A percentile compares a stretch with the other conserved stretches of the same genome.
Evolutionary conservation across 192 early-diverging fungal genomes (phyloP).

Genomic region (Pecoramyces ruminantium): DNA sequence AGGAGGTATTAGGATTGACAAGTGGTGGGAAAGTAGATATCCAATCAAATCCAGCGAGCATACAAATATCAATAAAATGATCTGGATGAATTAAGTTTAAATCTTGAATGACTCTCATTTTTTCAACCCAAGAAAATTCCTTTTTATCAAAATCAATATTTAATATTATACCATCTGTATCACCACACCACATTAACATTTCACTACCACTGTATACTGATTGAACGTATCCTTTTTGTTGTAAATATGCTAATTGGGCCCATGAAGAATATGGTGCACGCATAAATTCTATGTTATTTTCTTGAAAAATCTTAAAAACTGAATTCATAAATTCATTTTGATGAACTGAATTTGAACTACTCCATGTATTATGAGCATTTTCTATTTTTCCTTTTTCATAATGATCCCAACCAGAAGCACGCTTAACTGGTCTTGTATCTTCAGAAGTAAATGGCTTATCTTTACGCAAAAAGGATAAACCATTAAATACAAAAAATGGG

Average conservation of each 20-base stretch:
- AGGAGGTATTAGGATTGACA: constrained; percentile 20
- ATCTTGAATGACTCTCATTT: constrained; percentile 36
- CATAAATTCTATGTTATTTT: constrained; percentile 56
- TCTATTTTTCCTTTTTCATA: constrained; percentile 39
- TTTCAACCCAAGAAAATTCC: constrained; percentile 43
- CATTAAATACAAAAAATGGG: constrained; percentile 63
- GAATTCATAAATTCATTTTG: constrained; percentile 44
- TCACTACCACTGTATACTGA: constrained; percentile 55
- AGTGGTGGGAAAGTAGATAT: constrained; percentile 55
- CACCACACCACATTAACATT: constrained; percentile 40
- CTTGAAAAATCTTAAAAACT: constrained; percentile 55
- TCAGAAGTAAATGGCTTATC: constrained; percentile 49
- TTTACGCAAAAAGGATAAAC: constrained; percentile 48
- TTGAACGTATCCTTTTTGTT: constrained; percentile 40
- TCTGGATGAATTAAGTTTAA: constrained; percentile 35
- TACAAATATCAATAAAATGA: constrained; percentile 61
- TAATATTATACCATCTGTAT: constrained; percentile 54
- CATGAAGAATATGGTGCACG: constrained; percentile 65
- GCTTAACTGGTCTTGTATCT: constrained; percentile 35
- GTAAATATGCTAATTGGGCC: constrained; percentile 60
- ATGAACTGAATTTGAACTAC: constrained; percentile 22
- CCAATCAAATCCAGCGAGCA: constrained; percentile 63
- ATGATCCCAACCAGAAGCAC: constrained; percentile 51
- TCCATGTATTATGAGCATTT: constrained; percentile 37
- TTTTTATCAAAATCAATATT: constrained; percentile 42